Conservation (phyloP, 305 asterid species). For the Fraxinus baroniana region DNA sequence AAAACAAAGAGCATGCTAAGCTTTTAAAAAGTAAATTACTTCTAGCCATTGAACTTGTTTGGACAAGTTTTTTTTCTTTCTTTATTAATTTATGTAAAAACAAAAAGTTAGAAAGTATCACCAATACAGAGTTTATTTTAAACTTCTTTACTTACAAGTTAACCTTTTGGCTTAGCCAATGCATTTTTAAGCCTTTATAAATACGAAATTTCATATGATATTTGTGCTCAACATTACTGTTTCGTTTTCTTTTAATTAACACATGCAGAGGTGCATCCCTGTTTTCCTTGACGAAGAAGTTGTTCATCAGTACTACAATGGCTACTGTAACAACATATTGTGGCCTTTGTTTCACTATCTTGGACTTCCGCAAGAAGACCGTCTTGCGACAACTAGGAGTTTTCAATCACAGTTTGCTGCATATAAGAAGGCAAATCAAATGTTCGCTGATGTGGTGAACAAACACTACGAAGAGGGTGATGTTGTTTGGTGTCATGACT, state of each 20-base stretch:
- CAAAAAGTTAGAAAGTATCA: background rate
- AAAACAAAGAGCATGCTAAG: background rate
- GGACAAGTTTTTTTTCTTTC: background rate
- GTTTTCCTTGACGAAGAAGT: constrained; percentile 90
- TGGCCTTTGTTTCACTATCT: constrained; percentile 96
- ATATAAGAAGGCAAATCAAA: constrained; percentile 77
- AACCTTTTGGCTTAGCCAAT: background rate
- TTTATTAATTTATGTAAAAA: background rate
- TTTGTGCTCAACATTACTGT: constrained; percentile 14
- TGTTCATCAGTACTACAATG: constrained; percentile 93
- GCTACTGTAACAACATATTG: constrained; percentile 85
- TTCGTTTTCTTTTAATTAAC: constrained; percentile 17
- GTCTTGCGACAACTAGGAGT: constrained; percentile 89
- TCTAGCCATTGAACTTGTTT: background rate
- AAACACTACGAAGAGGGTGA: constrained; percentile 82
- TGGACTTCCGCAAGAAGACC: constrained; percentile 97
- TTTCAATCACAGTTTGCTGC: constrained; percentile 91
- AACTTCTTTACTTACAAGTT: background rate
- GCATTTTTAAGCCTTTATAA: constrained; percentile 12
- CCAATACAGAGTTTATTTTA: background rate
- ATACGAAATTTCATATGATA: background rate
- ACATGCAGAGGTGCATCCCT: constrained; percentile 78
- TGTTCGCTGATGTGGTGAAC: constrained; percentile 93
- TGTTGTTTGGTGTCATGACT: constrained; percentile 95
- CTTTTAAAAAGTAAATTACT: background rate